These are phyloP conservation scores for Neurospora sp. DNA, from an alignment of 495 filamentous ascomycete species.

Conservation along the genomic window DNA sequence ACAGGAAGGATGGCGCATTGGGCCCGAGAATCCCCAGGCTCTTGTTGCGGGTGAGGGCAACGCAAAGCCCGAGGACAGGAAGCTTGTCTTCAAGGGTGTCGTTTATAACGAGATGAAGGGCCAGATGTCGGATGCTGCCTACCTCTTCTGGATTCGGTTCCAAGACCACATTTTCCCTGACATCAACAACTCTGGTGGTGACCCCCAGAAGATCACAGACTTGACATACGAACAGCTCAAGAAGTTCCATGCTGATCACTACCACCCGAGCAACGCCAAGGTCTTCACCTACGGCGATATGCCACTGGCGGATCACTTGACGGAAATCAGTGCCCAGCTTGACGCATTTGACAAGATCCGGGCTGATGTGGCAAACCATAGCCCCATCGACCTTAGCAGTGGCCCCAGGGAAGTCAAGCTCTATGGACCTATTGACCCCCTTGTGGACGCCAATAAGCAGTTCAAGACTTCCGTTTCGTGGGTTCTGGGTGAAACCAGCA, in stretches of 20 bases:
- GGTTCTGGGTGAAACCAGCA: conserved; percentile 71
- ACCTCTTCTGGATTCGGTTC: conserved; percentile 88
- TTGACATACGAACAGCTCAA: conserved; percentile 78
- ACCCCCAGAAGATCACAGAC: conserved; percentile 91
- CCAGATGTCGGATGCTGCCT: conserved; percentile 94
- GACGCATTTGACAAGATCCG: conserved; percentile 56
- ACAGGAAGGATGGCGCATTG: conserved; percentile 94
- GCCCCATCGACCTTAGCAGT: conserved; percentile 58
- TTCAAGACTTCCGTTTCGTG: conserved; percentile 89
- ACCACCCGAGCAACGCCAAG: conserved; percentile 94
- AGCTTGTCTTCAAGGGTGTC: conserved; percentile 91
- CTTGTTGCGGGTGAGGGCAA: conserved; percentile 31
- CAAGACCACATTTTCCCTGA: conserved; percentile 89
- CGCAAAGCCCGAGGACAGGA: conserved; percentile 34
- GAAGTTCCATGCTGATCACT: conserved; percentile 79
- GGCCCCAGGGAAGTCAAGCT: conserved; percentile 60
- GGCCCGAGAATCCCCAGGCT: conserved; percentile 72
- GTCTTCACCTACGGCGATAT: conserved; percentile 93
- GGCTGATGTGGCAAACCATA: conserved; percentile 61
- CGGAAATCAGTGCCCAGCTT: conserved; percentile 63
- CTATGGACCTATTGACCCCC: conserved; percentile 75
- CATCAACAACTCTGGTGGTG: conserved; percentile 91
- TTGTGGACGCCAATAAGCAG: conserved; percentile 76
- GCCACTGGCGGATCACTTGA: conserved; percentile 68
- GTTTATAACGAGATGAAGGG: conserved; percentile 99